Evolutionary conservation across 169 alveolate species (phyloP).

Genomic region (Neospora caninum): DNA sequence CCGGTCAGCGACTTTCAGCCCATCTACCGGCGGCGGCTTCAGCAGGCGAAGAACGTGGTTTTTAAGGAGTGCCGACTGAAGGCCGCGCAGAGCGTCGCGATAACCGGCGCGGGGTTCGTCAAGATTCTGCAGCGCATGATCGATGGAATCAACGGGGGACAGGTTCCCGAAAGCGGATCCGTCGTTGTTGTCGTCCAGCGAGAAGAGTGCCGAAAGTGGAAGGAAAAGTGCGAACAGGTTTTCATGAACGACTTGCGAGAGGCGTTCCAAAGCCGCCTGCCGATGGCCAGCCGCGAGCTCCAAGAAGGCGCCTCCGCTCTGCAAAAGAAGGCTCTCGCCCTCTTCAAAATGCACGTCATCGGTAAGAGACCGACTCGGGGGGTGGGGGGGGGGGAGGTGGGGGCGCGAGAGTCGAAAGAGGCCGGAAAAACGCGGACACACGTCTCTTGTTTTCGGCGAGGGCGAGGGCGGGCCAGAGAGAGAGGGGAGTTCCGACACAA

Average conservation of each 20-base stretch:
- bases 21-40: slow-evolving; percentile 60
- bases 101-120: slow-evolving; percentile 53
- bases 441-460: too few species aligned
- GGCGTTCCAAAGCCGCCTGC: slow-evolving; percentile 56
- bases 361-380: slow-evolving; percentile 24
- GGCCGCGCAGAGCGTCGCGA: slow-evolving; percentile 40
- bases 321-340: slow-evolving; percentile 53
- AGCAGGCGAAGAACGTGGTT: slow-evolving; percentile 46
- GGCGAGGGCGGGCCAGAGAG: too few species aligned
- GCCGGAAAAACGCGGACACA: too few species aligned
- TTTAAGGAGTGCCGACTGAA: slow-evolving; percentile 61
- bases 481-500: too few species aligned
- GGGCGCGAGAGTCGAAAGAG: neutral
- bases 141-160: slow-evolving; percentile 65
- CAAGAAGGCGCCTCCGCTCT: slow-evolving; percentile 57
- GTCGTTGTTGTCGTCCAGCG: slow-evolving; percentile 55
- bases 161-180: slow-evolving; percentile 60
- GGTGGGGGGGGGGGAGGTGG: neutral
- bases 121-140: slow-evolving; percentile 50
- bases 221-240: slow-evolving; percentile 58
- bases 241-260: slow-evolving; percentile 57
- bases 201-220: slow-evolving; percentile 64
- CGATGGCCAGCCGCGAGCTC: slow-evolving; percentile 46
- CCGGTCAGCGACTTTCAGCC: slow-evolving; percentile 61
- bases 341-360: slow-evolving; percentile 59